phyloP scores from a whole-genome alignment of 352 stramenopile species.

The Phytophthora constricta region DNA sequence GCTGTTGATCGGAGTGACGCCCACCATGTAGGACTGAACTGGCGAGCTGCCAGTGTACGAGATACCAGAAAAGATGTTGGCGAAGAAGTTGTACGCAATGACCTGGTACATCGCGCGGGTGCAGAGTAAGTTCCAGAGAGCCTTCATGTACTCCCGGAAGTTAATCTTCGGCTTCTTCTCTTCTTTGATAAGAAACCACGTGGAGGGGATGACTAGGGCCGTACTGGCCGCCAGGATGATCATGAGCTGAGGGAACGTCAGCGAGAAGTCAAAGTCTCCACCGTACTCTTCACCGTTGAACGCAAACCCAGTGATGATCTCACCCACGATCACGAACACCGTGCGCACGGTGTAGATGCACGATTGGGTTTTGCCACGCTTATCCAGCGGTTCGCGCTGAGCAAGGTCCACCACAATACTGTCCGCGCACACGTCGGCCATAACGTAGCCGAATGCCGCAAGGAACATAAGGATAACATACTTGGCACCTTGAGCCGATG shows the following conservation, averaged over 20 bases:
- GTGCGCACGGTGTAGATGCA: constrained; percentile 58
- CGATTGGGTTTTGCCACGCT: constrained; percentile 61
- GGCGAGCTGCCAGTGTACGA: constrained; percentile 36
- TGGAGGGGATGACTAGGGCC: constrained; percentile 43
- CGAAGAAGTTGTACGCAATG: constrained; percentile 40
- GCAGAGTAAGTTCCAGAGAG: constrained; percentile 41
- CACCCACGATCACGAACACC: constrained; percentile 49
- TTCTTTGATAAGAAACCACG: constrained; percentile 62
- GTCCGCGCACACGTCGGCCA: constrained; percentile 51
- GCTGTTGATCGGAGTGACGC: constrained; percentile 43
- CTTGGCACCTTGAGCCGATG: constrained; percentile 42
- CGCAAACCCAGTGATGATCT: constrained; percentile 49
- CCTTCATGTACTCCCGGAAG: constrained; percentile 47
- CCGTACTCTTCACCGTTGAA: constrained; percentile 56
- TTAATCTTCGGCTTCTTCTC: constrained; percentile 41
- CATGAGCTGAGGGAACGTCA: constrained; percentile 58
- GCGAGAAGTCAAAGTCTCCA: constrained; percentile 51
- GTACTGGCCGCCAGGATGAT: constrained; percentile 47
- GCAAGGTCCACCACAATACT: constrained; percentile 63
- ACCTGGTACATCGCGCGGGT: constrained; percentile 36
- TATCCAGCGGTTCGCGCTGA: constrained; percentile 58
- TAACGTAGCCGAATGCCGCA: constrained; percentile 42
- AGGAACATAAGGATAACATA: constrained; percentile 68
- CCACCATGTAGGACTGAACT: constrained; percentile 45
- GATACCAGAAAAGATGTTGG: constrained; percentile 51